Evolutionary conservation across 2,329 filamentous ascomycete species (phyloP).

Genomic region (Tolypocladium pustulatum): DNA sequence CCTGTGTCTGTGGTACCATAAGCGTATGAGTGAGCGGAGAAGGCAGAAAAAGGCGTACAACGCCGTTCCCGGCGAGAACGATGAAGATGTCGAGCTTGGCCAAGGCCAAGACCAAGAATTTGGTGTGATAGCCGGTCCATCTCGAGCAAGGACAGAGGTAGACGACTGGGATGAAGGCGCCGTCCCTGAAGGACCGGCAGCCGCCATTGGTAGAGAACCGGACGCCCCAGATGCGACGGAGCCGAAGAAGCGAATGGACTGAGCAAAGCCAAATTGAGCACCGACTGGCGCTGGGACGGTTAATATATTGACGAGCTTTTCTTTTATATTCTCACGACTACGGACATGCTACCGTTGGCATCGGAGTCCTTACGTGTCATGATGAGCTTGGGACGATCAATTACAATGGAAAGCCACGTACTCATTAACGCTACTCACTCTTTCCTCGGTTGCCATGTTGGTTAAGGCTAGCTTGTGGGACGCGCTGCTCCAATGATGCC

Average conservation of each 20-base stretch:
- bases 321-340: not conserved
- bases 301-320: not conserved
- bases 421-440: too few species aligned
- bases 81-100: conserved; percentile 68
- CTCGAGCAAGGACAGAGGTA: conserved; percentile 27
- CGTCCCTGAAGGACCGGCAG: conserved; percentile 10
- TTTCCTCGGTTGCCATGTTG: not conserved
- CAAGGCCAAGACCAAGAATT: conserved; percentile 63
- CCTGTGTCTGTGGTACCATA: conserved; percentile 84
- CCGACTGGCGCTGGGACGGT: not conserved
- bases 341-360: not conserved
- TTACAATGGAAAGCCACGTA: not conserved
- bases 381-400: not conserved
- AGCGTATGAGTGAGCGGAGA: conserved; percentile 85
- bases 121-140: conserved; percentile 39
- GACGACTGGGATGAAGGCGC: conserved; percentile 50
- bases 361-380: not conserved
- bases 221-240: conserved; percentile 19
- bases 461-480: not conserved
- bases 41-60: conserved; percentile 63
- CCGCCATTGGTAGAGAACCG: conserved; percentile 8
- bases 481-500: too few species aligned
- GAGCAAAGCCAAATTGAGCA: not conserved
- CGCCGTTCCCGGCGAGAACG: conserved; percentile 53
- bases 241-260: conserved; percentile 22